Conservation (phyloP, 2,329 filamentous ascomycete species). For the Metarhizium sp. region DNA sequence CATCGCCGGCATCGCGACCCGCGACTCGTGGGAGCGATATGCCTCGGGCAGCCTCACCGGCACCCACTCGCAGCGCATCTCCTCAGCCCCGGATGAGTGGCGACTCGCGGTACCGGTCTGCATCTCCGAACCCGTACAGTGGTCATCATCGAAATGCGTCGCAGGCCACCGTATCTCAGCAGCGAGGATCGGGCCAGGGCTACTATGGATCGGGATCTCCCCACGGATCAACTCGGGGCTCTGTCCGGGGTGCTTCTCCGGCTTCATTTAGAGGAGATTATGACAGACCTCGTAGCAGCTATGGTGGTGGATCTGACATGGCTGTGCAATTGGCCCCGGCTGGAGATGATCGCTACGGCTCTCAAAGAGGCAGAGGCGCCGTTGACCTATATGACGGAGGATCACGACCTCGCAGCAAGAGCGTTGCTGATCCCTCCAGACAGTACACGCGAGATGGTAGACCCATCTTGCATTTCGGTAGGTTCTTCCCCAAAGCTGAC, state of each 20-base stretch:
- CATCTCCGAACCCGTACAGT: slow-evolving; percentile 56
- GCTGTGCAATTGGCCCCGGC: slow-evolving; percentile 56
- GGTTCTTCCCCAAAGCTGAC: slow-evolving; percentile 32
- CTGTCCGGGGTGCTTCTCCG: slow-evolving; percentile 37
- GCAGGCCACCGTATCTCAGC: slow-evolving; percentile 29
- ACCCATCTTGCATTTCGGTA: slow-evolving; percentile 88
- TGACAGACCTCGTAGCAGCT: slow-evolving; percentile 41
- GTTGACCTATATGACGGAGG: slow-evolving; percentile 49
- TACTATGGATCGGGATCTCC: slow-evolving; percentile 45
- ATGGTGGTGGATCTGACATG: slow-evolving; percentile 44
- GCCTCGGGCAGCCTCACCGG: slow-evolving; percentile 57
- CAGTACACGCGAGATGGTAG: slow-evolving; percentile 80
- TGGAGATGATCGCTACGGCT: slow-evolving; percentile 49
- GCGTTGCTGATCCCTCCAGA: slow-evolving; percentile 70
- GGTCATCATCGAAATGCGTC: slow-evolving; percentile 27
- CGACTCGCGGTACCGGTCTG: slow-evolving; percentile 38
- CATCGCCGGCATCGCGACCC: slow-evolving; percentile 41
- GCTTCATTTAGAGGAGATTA: slow-evolving; percentile 34
- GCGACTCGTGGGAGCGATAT: slow-evolving; percentile 50
- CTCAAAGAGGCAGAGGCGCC: slow-evolving; percentile 40
- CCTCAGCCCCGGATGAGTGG: slow-evolving; percentile 49
- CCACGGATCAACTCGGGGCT: slow-evolving; percentile 33
- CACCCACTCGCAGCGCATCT: slow-evolving; percentile 52
- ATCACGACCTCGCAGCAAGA: slow-evolving; percentile 62
- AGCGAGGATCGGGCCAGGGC: slow-evolving; percentile 38